A percentile compares a stretch with the other conserved stretches of the same genome.
phyloP scores from a whole-genome alignment of 352 stramenopile species.

The Phytopythium oedochilum region DNA sequence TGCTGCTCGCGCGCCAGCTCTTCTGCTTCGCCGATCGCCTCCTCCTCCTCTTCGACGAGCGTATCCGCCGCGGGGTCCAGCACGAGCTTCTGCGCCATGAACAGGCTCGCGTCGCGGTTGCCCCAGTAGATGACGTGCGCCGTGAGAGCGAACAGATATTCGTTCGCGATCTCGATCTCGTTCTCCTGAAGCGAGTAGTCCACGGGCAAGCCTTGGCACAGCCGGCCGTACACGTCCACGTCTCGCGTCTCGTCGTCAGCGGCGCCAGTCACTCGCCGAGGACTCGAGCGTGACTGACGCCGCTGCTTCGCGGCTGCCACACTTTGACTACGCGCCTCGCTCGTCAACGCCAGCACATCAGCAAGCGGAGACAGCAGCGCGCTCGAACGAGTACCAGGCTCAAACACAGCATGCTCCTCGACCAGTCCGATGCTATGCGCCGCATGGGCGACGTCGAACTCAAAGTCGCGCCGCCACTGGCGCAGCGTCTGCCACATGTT shows the following conservation, averaged over 20 bases:
- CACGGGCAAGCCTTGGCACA: slow-evolving; percentile 70
- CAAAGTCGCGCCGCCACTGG: slow-evolving; percentile 72
- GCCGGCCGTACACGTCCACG: slow-evolving; percentile 44
- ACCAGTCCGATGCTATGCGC: slow-evolving; percentile 73
- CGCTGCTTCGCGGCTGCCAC: neutral
- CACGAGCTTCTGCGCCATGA: slow-evolving; percentile 87
- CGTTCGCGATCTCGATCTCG: slow-evolving; percentile 92
- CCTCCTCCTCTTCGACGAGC: slow-evolving; percentile 5
- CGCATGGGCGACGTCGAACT: slow-evolving; percentile 60
- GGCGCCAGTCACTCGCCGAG: neutral
- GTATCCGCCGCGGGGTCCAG: slow-evolving; percentile 39
- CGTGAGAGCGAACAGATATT: slow-evolving; percentile 91
- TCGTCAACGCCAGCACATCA: slow-evolving; percentile 18
- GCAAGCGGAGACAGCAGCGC: slow-evolving; percentile 23
- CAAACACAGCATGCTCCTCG: slow-evolving; percentile 17
- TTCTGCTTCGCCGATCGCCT: neutral
- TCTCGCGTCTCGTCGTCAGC: slow-evolving; percentile 33
- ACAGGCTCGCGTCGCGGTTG: slow-evolving; percentile 90
- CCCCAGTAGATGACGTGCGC: slow-evolving; percentile 92
- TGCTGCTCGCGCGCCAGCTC: slow-evolving; percentile 8
- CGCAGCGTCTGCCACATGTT: slow-evolving; percentile 73
- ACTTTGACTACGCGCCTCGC: slow-evolving; percentile 1
- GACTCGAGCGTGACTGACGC: neutral
- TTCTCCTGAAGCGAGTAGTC: slow-evolving; percentile 92
- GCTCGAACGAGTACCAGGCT: slow-evolving; percentile 4